These are phyloP conservation scores for Amaranthus cruentus DNA, from an alignment of 148 eudicot species.

Conservation along the genomic window DNA sequence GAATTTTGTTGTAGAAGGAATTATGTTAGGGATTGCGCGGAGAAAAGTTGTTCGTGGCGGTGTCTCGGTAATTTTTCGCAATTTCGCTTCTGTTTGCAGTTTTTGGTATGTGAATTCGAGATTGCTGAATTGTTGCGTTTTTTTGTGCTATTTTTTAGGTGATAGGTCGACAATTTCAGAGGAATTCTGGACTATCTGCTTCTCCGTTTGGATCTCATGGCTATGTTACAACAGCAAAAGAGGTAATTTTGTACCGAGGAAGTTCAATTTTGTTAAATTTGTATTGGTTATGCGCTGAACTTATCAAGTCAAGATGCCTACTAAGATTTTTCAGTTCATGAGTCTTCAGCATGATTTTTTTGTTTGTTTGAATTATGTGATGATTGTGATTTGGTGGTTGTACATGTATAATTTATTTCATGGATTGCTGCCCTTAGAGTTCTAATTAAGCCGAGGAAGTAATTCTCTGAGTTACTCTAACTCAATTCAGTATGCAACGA, in stretches of 20 bases:
- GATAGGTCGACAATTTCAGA: slow-evolving; percentile 19
- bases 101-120: not conserved
- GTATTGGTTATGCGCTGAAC: no score
- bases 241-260: not conserved
- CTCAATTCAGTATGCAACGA: no score
- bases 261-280: no score
- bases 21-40: slow-evolving; percentile 31
- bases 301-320: no score
- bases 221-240: slow-evolving; percentile 7
- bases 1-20: slow-evolving; percentile 7
- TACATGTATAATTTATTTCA: no score
- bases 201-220: slow-evolving; percentile 3
- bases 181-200: not conserved
- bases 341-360: no score
- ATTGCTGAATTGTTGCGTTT: slow-evolving; percentile 1
- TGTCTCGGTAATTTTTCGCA: not conserved
- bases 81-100: not conserved
- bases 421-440: no score
- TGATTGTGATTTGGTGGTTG: no score
- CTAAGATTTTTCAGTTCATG: no score
- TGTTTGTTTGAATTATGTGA: no score
- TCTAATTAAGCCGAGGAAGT: no score
- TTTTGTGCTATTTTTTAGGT: slow-evolving; percentile 7
- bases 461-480: no score
- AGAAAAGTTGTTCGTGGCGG: slow-evolving; percentile 26